These are phyloP conservation scores for Dillenia turbinata DNA, from an alignment of 164 flowering plant genomes.

Conservation along the genomic window DNA sequence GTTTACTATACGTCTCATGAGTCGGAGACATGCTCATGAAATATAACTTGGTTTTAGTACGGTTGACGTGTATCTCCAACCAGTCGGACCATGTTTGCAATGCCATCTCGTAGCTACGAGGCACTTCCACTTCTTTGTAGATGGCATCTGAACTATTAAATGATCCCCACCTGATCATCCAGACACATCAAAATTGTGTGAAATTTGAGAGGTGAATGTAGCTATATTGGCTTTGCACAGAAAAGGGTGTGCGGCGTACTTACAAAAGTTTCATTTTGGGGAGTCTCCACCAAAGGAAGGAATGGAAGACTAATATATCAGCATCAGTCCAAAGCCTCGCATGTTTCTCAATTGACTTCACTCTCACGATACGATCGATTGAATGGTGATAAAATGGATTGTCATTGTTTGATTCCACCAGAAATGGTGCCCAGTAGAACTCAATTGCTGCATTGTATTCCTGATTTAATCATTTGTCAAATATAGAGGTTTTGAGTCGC, in stretches of 20 bases:
- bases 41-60: constrained; percentile 43
- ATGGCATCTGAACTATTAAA: constrained; percentile 43
- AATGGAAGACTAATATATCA: constrained; percentile 48
- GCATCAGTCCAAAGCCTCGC: constrained; percentile 56
- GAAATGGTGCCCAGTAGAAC: constrained; percentile 33
- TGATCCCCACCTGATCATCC: constrained; percentile 50
- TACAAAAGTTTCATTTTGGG: constrained; percentile 30
- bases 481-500: too few relatives aligned
- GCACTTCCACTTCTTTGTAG: constrained; percentile 46
- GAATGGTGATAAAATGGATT: constrained; percentile 44
- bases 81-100: constrained; percentile 70
- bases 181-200: background rate
- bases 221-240: background rate
- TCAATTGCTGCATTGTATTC: constrained; percentile 48
- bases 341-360: constrained; percentile 52
- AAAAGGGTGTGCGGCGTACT: constrained; percentile 17
- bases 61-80: constrained; percentile 55
- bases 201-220: background rate
- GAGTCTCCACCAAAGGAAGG: constrained; percentile 66
- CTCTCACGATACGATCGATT: constrained; percentile 43
- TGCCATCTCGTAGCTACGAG: constrained; percentile 57
- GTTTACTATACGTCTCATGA: constrained; percentile 29
- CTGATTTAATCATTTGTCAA: constrained; percentile 10
- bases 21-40: constrained; percentile 69
- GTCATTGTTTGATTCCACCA: constrained; percentile 67